phyloP scores from a whole-genome alignment of 306 rosid genomes.

The Acacia confusa region DNA sequence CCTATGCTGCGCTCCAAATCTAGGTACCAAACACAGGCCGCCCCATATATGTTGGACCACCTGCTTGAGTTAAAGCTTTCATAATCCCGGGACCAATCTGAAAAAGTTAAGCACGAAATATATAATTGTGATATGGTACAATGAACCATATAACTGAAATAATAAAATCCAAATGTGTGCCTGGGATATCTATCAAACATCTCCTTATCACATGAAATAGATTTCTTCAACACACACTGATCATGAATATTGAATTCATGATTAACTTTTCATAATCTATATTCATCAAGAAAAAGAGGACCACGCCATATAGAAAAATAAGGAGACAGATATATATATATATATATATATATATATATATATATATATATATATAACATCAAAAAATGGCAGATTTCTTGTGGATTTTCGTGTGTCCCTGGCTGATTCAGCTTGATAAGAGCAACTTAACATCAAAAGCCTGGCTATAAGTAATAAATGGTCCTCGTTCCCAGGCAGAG shows the following conservation, averaged over 20 bases:
- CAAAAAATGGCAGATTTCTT: background rate
- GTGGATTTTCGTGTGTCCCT: background rate
- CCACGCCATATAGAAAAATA: background rate
- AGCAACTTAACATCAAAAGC: background rate
- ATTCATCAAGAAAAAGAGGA: background rate
- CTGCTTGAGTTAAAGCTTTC: background rate
- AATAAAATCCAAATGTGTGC: background rate
- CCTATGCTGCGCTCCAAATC: no score
- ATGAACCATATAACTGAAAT: background rate
- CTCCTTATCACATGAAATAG: background rate
- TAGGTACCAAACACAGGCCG: background rate
- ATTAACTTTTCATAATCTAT: background rate
- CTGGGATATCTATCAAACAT: background rate
- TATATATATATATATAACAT: background rate
- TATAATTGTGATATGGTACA: background rate
- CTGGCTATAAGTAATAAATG: background rate
- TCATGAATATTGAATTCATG: background rate
- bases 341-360: background rate
- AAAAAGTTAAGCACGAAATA: background rate
- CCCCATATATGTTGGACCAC: background rate
- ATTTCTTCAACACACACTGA: background rate
- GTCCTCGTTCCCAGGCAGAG: background rate
- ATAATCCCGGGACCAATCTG: background rate
- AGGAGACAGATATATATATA: background rate
- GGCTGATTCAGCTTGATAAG: background rate